These are phyloP conservation scores for Pterula multifida DNA, from an alignment of 1,284 basidiomycete species.

Conservation along the genomic window DNA sequence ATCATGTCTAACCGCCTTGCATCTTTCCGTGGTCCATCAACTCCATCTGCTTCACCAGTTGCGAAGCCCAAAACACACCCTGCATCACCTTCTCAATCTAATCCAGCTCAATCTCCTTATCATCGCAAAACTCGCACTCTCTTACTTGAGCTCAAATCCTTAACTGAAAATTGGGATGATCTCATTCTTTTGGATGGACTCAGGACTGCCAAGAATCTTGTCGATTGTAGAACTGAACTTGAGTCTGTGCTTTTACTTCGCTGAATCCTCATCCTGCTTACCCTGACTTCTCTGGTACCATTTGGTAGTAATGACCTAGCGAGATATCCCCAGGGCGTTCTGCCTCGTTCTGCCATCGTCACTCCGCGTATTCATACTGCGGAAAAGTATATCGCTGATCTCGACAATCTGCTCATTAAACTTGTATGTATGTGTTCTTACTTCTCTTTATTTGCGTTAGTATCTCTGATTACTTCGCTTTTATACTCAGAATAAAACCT, in stretches of 20 bases:
- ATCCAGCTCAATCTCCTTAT: slow-evolving; percentile 46
- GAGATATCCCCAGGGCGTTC: slow-evolving; percentile 32
- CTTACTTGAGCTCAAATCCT: slow-evolving; percentile 48
- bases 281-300: slow-evolving; percentile 2
- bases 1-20: slow-evolving; percentile 38
- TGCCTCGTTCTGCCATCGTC: slow-evolving; percentile 45
- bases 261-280: background rate
- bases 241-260: slow-evolving; percentile 36
- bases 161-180: slow-evolving; percentile 63
- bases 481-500: slow-evolving; percentile 55
- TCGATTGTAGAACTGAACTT: slow-evolving; percentile 66
- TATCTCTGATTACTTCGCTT: background rate
- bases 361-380: slow-evolving; percentile 52
- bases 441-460: background rate
- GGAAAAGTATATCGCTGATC: slow-evolving; percentile 47
- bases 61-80: slow-evolving; percentile 24
- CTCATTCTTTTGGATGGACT: slow-evolving; percentile 64
- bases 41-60: slow-evolving; percentile 55
- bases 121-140: slow-evolving; percentile 57
- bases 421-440: slow-evolving; percentile 34
- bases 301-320: slow-evolving; percentile 48
- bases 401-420: slow-evolving; percentile 48
- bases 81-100: slow-evolving; percentile 31
- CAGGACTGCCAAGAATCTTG: slow-evolving; percentile 46
- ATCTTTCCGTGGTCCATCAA: slow-evolving; percentile 68